Evolutionary conservation across 2,329 filamentous ascomycete species (phyloP).

Genomic region (Epichloe bromicola): DNA sequence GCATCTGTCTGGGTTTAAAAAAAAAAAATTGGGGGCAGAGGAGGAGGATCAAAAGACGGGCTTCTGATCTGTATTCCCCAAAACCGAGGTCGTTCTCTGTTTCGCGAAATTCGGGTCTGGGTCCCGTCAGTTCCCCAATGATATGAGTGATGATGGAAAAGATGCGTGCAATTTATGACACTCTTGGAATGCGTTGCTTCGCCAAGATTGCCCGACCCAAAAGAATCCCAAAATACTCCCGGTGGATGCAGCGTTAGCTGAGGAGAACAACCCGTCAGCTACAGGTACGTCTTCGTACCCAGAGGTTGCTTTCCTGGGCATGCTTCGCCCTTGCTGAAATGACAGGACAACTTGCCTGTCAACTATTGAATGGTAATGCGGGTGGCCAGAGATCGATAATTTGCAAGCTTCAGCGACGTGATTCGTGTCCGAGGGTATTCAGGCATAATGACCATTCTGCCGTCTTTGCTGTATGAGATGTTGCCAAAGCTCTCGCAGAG

Average conservation of each 20-base stretch:
- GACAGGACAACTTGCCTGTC: background rate
- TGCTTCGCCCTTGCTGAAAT: background rate
- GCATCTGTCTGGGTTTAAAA: background rate
- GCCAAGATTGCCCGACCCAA: background rate
- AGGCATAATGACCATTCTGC: constrained; percentile 41
- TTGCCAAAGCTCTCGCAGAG: constrained; percentile 52
- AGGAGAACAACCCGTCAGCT: background rate
- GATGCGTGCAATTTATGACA: background rate
- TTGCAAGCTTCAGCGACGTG: constrained; percentile 42
- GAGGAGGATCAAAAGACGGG: background rate
- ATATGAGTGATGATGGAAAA: background rate
- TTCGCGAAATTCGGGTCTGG: no score
- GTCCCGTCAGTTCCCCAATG: background rate
- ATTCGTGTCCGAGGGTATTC: constrained; percentile 40
- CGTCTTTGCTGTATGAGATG: constrained; percentile 45
- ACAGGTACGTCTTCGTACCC: background rate
- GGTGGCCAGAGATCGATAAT: constrained; percentile 39
- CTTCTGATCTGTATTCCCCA: background rate
- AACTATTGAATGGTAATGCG: constrained; percentile 23
- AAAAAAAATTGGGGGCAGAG: background rate
- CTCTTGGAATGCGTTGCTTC: background rate
- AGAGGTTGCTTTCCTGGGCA: no score
- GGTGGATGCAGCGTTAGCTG: background rate
- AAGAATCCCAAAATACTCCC: background rate
- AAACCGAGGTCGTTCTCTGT: background rate